Percentiles rank a stretch among this genome's conserved stretches.
phyloP scores from a whole-genome alignment of 768 basidiomycete species.

The Auriscalpium orientale region DNA sequence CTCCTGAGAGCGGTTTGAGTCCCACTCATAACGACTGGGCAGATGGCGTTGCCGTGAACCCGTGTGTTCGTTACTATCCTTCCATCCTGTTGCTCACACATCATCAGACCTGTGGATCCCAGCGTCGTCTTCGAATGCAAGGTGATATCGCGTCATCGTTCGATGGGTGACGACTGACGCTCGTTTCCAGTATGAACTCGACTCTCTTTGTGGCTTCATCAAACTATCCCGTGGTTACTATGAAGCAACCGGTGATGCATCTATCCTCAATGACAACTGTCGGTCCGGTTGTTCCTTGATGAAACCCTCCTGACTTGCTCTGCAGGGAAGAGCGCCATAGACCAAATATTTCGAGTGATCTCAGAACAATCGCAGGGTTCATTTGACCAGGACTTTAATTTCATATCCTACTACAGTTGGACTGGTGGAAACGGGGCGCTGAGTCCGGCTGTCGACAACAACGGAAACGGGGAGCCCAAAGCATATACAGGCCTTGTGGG shows the following conservation, averaged over 20 bases:
- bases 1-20: conserved; percentile 60
- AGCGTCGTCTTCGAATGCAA: conserved; percentile 79
- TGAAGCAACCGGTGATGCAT: conserved; percentile 58
- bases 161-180: no score
- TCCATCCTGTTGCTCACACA: background rate
- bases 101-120: conserved; percentile 53
- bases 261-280: conserved; percentile 70
- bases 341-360: conserved; percentile 70
- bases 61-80: conserved; percentile 37
- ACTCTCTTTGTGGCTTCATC: conserved; percentile 72
- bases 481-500: conserved; percentile 69
- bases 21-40: conserved; percentile 66
- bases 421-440: conserved; percentile 62
- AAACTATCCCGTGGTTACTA: conserved; percentile 73
- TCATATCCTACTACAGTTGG: conserved; percentile 78
- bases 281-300: conserved; percentile 15
- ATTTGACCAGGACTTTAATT: conserved; percentile 64
- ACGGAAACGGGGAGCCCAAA: conserved; percentile 70
- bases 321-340: conserved; percentile 58
- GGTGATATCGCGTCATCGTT: conserved; percentile 25
- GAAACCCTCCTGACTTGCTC: background rate
- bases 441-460: conserved; percentile 55
- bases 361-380: conserved; percentile 68
- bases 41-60: conserved; percentile 61
- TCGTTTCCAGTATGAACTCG: conserved; percentile 58